Evolutionary conservation across 768 basidiomycete genomes (phyloP), one percentile per base, ranked within the genome.

Genomic region (Russula olivacea): DNA sequence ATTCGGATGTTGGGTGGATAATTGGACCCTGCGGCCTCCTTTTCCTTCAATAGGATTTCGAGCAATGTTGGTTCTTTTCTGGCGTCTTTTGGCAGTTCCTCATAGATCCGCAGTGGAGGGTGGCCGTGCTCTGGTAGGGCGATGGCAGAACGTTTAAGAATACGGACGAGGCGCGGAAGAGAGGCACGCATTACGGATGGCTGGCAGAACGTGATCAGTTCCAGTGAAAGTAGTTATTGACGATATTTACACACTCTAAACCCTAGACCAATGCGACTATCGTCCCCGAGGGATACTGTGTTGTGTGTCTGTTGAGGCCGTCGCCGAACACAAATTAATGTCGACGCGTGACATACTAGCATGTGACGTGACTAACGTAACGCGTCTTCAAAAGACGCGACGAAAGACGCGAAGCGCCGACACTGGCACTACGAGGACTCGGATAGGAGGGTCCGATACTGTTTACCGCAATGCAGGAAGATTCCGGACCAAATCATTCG

Each of bases 1-100:
- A 83, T 77, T 41, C 82, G 79, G 51, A 83, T 72, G 58, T 83
- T 83, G 30, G 71, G 64, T 2, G 82, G 82, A 73, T 76, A 83
- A n/a, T 66, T 66, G 11, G 69, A 70, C 4, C 78, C 79, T 0
- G 75, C 71, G 32, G 73, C 73, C 25, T 70, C 67, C 68, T 80
- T 75, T 32, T 74, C 75, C 59, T 76, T 72, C 60, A 74, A 71
- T 47, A 83, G 76, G 19, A 74, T 67, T 63, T 78, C 75, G 59
- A 81, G 74, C 48, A 83, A 73, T 0, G 79, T 66, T 0, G 70
- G 68, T 23, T 47, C 55, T 15, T 48, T 51, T 45, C 52, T 57
- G 6, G 47, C 47, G 8, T 56, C 60, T 23, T 47, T 66, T 40
- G 64, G 66, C 11, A 63, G 63, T 19, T 68, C 63, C 61, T 72